Evolutionary conservation across 73 alveolate genomes (phyloP), one percentile per base, ranked within the genome.

Genomic region (Uronychia binucleata): DNA sequence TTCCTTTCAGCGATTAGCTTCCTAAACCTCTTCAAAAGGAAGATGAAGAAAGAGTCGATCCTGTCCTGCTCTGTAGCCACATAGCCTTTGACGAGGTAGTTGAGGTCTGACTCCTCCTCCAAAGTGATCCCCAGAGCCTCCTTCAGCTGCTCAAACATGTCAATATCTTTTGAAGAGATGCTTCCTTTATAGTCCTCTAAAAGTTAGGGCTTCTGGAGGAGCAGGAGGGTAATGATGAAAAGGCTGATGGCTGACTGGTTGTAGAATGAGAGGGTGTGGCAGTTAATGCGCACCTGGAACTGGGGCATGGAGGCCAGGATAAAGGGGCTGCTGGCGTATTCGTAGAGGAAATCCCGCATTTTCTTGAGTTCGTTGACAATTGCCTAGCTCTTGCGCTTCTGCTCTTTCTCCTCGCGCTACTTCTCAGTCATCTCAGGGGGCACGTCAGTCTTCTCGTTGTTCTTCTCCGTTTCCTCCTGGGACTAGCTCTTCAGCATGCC

Each of bases 401-500:
- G 5, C 67, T 46, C 67, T 46, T 46, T 46, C 19, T 46, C 67
- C 19, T 46, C 19, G 5, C 5, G 19, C 67, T 46, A 19, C 67
- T 46, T 19, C 19, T 46, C 67, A 46, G 67, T 46, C n/a, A 46
- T 5, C 67, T 46, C 67, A 11, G 67, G 67, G 5, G 67, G 5
- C 19, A 46, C 67, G 67, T 46, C 19, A 19, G 19, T 19, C 19
- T 46, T 46, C 19, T 46, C n/a, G 67, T 46, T 46, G 5, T 46
- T 46, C 19, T 28, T n/a, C 1, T 34, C n/a, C 74, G 75, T 86
- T 11, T 85, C 91, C 31, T 85, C 85, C 1, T 28, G 19, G 5
- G 85, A 59, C 34, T 85, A 77, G 57, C 77, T 85, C 77, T 85
- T 85, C 34, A 67, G 75, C 33, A 86, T 33, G 11, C 90, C 94